phyloP scores from a whole-genome alignment of 192 early-diverging fungal species.

The Rhizoclosmatium sp. region DNA sequence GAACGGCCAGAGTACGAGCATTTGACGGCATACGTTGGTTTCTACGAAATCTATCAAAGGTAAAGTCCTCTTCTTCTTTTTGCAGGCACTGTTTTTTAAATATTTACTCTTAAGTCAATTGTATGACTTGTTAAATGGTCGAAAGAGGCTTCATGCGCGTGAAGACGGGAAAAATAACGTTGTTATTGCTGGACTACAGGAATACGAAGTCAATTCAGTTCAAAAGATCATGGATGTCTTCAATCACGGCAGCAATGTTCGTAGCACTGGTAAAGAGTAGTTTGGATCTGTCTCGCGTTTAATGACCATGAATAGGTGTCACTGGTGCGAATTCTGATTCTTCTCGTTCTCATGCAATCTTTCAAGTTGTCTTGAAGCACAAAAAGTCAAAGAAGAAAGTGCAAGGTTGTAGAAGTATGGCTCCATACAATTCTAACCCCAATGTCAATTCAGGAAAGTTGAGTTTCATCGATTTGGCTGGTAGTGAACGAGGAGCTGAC shows the following conservation, averaged over 20 bases:
- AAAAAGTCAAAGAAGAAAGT: conserved; percentile 67
- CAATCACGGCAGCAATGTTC: conserved; percentile 85
- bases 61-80: conserved; percentile 6
- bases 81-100: neutral
- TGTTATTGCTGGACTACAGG: conserved; percentile 86
- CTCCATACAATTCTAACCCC: neutral
- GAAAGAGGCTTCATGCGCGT: conserved; percentile 92
- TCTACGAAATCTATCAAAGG: conserved; percentile 97
- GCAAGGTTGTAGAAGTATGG: conserved; percentile 49
- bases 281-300: neutral
- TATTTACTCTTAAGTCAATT: conserved; percentile 68
- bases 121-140: conserved; percentile 90
- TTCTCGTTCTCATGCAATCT: conserved; percentile 96
- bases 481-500: conserved; percentile 97
- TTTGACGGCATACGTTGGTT: conserved; percentile 83
- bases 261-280: conserved; percentile 81
- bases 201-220: conserved; percentile 87
- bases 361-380: conserved; percentile 89
- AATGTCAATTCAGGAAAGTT: conserved; percentile 72
- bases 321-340: conserved; percentile 96
- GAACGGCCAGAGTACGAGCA: conserved; percentile 74
- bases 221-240: conserved; percentile 91
- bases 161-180: conserved; percentile 97
- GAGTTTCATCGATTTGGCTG: conserved; percentile 98
- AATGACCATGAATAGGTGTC: conserved; percentile 58